Percentiles rank a stretch among this genome's conserved stretches.
phyloP scores from a whole-genome alignment of 768 basidiomycete genomes.

The Sarcodon sp. region DNA sequence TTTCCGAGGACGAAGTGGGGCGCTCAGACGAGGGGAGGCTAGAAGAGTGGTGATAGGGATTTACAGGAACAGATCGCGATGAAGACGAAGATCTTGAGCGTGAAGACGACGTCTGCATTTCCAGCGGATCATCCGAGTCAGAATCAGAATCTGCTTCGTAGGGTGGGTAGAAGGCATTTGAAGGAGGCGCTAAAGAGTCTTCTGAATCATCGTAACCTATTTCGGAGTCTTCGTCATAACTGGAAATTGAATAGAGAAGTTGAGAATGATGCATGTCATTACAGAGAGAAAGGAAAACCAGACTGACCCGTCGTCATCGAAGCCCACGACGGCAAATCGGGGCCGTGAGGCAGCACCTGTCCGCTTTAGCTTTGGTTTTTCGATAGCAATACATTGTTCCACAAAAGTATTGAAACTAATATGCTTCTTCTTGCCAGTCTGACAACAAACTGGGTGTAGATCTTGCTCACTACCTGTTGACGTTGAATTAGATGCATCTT shows the following conservation, averaged over 20 bases:
- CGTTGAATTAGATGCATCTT: slow-evolving; percentile 10
- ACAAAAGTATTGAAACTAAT: slow-evolving; percentile 98
- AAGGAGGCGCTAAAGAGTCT: slow-evolving; percentile 26
- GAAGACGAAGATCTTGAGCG: slow-evolving; percentile 26
- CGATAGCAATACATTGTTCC: slow-evolving; percentile 88
- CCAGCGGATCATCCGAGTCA: slow-evolving; percentile 44
- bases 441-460: slow-evolving; percentile 11
- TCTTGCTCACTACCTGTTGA: slow-evolving; percentile 20
- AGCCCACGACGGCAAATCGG: slow-evolving; percentile 13
- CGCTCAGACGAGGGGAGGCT: slow-evolving; percentile 10
- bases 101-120: slow-evolving; percentile 39
- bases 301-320: slow-evolving; percentile 49
- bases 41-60: background rate
- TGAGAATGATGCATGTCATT: slow-evolving; percentile 5
- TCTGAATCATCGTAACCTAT: slow-evolving; percentile 28
- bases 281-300: background rate
- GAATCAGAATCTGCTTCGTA: slow-evolving; percentile 18
- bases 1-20: slow-evolving; percentile 20
- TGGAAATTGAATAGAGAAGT: slow-evolving; percentile 12
- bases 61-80: slow-evolving; percentile 17
- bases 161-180: slow-evolving; percentile 12
- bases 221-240: slow-evolving; percentile 63
- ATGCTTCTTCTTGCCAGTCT: slow-evolving; percentile 58
- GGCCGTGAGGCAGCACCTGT: slow-evolving; percentile 6
- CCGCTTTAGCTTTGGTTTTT: slow-evolving; percentile 42